These are phyloP conservation scores for Cladophialophora chaetospira DNA, from an alignment of 2,329 filamentous ascomycete genomes.

Conservation along the genomic window DNA sequence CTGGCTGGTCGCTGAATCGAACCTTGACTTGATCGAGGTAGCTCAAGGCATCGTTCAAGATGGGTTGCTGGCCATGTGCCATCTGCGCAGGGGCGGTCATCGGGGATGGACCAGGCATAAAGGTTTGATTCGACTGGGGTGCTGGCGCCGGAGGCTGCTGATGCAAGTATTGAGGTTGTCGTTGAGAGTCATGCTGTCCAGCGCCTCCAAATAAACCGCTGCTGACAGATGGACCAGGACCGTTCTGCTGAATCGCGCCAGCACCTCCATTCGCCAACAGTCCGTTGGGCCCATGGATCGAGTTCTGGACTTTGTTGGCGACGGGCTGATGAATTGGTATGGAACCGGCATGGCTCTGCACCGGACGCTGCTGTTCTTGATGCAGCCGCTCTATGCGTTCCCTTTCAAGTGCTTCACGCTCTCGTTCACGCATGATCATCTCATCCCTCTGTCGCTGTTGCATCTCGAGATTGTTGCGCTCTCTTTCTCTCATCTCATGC, in stretches of 20 bases:
- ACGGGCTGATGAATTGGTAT: conserved; percentile 94
- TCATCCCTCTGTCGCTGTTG: conserved; percentile 46
- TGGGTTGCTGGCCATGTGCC: conserved; percentile 79
- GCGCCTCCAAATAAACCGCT: conserved; percentile 57
- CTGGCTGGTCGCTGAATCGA: conserved; percentile 92
- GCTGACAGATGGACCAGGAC: conserved; percentile 58
- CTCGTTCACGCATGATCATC: conserved; percentile 56
- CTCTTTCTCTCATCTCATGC: conserved; percentile 60
- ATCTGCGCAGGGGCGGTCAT: conserved; percentile 59
- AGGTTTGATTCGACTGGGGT: conserved; percentile 54
- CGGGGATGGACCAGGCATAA: conserved; percentile 44
- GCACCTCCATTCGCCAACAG: conserved; percentile 74
- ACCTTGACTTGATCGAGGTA: conserved; percentile 99
- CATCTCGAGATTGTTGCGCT: conserved; percentile 56
- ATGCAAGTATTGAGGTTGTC: conserved; percentile 61
- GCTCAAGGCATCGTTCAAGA: conserved; percentile 81
- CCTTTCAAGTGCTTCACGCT: conserved; percentile 61
- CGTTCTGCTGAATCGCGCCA: conserved; percentile 54
- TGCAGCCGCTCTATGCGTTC: conserved; percentile 59
- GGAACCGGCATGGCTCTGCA: conserved; percentile 84
- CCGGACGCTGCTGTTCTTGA: conserved; percentile 67
- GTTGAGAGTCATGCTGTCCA: conserved; percentile 54
- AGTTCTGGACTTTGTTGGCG: conserved; percentile 74
- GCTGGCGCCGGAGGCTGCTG: conserved; percentile 52
- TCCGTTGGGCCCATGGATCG: conserved; percentile 90